Base-by-base conservation (phyloP, 2,329 filamentous ascomycete genomes). In the Blastomyces parvus region DNA sequence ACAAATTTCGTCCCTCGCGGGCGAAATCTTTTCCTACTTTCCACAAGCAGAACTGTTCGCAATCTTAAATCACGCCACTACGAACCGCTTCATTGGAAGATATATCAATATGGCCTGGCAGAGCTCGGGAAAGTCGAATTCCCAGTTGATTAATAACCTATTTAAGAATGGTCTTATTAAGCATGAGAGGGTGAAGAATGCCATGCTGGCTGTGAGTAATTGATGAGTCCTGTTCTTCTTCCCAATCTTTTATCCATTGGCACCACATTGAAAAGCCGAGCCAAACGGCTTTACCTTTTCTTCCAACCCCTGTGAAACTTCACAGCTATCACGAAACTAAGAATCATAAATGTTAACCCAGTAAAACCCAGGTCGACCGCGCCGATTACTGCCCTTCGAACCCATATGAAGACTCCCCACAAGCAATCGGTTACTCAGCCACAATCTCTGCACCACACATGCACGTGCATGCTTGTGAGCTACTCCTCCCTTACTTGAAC, bases 101-200 rank as follows among this genome's bases (percentile, higher is more conserved):
- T 48, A 60, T 36, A 59, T 66, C 30, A 82, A 66, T 64, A 97
- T 99, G 94, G 92, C 93, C 64, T 99, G 94, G 94, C 85, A 86
- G 68, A 91, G 89, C 75, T 89, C 88, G 7, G 93, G 91, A 65
- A 77, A 78, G 4, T 85, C 86, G 36, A 97, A 97, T 74, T 76
- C 78, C 50, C 86, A 86, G 63, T 82, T 99, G 59, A 81, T 97
- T 66, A 83, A 87, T 68, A 96, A 96, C 73, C 82, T 99, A 63
- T 86, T 80, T 73, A 81, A 77, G 50, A 85, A 89, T 69, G 83
- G 83, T 2, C 80, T 97, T 61, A 91, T 97, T 68, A 87, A 82
- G n/a, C 83, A 86, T 66, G 77, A 83, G 3, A 79, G 82, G 30
- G 89, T 96, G 42, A 89, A 87, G 70, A 81, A 84, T n/a, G 92